Evolutionary conservation across 495 filamentous ascomycete genomes (phyloP), one percentile per base, ranked within the genome.

Genomic region (Aspergillus conjunctus): DNA sequence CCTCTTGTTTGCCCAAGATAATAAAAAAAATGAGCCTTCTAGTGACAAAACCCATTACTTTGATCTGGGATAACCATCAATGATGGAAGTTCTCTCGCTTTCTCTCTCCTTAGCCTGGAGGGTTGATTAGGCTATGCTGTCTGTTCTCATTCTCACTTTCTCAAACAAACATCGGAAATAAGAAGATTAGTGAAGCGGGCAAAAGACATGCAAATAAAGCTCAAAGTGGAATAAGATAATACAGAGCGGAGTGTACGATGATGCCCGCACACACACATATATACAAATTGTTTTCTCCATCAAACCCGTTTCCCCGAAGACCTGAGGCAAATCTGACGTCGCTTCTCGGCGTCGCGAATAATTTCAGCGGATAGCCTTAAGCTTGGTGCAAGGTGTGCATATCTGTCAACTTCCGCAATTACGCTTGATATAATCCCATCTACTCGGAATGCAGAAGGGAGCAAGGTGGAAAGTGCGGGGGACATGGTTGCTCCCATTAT

Each of bases 401-500:
- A 88, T 58, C 84, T 79, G 67, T 88, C 87, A 17, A 91, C 85
- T 69, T 92, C 90, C 64, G 81, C 76, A 43, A 91, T 83, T 18
- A 91, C 89, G 45, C 86, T 82, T 63, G 85, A 84, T 75, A 92
- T 91, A 64, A 92, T 89, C 37, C 81, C 78, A 68, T 92, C 87
- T 54, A 91, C 85, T 56, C 82, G 77, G 14, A 79, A 70, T 10
- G 83, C 74, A 8, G 86, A 83, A 51, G 88, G 85, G 17, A 92
- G 82, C 21, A 91, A 81, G 43, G 76, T 79, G 12, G 84, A 85
- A 10, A 92, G 81, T 8, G 85, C 85, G 11, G 85, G 86, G n/a
- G 86, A 90, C 87, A 93, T 90, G 17, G 86, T 92, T 51, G 89
- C 89, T 7, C 89, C 89, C 90, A 92, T 93, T 37, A 93, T 84